A percentile compares a stretch with the other conserved stretches of the same genome.
These are phyloP conservation scores for Metarhizium brunneum DNA, from an alignment of 2,329 filamentous ascomycete species.

Conservation along the genomic window DNA sequence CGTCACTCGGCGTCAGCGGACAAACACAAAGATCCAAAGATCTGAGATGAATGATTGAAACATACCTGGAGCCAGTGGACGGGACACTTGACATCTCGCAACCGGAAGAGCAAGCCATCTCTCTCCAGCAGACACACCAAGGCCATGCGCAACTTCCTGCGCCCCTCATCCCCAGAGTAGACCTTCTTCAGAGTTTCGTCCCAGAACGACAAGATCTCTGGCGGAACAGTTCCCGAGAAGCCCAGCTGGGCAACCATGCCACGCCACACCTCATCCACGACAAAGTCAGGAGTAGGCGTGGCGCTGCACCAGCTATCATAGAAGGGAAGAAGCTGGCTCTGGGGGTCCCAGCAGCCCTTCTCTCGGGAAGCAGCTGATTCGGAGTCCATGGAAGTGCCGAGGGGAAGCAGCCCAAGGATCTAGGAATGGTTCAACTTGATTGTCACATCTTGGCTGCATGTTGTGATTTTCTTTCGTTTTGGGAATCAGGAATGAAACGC, in stretches of 20 bases:
- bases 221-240: constrained; percentile 30
- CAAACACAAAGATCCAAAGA: neutral
- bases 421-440: constrained; percentile 10
- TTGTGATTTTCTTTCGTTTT: neutral
- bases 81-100: constrained; percentile 38
- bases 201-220: constrained; percentile 35
- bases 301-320: constrained; percentile 31
- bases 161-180: constrained; percentile 39
- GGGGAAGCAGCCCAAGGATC: constrained; percentile 37
- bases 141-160: constrained; percentile 38
- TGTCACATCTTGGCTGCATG: neutral
- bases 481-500: neutral
- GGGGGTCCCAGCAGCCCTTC: constrained; percentile 41
- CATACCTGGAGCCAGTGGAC: constrained; percentile 43
- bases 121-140: constrained; percentile 34
- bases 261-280: constrained; percentile 36
- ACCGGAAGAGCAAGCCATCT: constrained; percentile 36
- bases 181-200: constrained; percentile 32
- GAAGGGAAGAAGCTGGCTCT: constrained; percentile 30
- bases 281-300: constrained; percentile 34
- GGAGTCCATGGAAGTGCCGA: constrained; percentile 44
- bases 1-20: neutral
- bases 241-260: constrained; percentile 35
- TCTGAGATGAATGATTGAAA: neutral
- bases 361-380: constrained; percentile 36